Base-by-base conservation (phyloP, 139 green algal genomes). In the Zygnema cylindricum region DNA sequence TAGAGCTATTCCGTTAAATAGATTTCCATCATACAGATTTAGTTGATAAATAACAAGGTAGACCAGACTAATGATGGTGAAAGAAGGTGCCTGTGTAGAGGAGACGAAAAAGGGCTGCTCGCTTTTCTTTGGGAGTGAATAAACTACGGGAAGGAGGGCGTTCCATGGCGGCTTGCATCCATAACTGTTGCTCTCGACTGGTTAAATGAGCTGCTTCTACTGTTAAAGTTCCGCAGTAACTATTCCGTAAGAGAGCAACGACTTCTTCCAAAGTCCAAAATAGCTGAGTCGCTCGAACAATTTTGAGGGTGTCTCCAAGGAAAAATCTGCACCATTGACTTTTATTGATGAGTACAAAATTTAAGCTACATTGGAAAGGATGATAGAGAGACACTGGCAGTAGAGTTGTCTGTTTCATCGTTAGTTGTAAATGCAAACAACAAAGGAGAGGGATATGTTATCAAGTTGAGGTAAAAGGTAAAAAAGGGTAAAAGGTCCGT, bases 241-340 rank as follows among this genome's bases (percentile, higher is more conserved):
- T 40, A 39, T 35, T 38, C 1, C 82, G 39, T 55, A 91, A 43
- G 35, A 91, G 86, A 16, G 82, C 79, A 35, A 91, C 86, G 3
- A 91, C 33, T 43, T 91, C 86, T 22, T 42, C 36, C 57, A 91
- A 43, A 3, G 86, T 91, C 86, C 86, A 91, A 38, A 90, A 91
- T 30, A 91, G 55, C 81, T 91, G 86, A 1, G 86, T 25, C 1
- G 86, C 86, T 0, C 39, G 3, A 25, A 41, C 55, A 30, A 87
- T 90, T 35, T 43, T 90, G 35, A 91, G 79, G 38, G 82, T 81
- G 32, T 90, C 86, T 0, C 86, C 86, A 39, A 91, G 43, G n/a
- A 89, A 91, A 54, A 76, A 91, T 35, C 86, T 91, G 86, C 43
- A 63, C 49, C n/a, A n/a, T n/a, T n/a, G n/a, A n/a, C n/a, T n/a